Percentiles rank a stretch among this genome's conserved stretches.
Evolutionary conservation across 2,329 filamentous ascomycete species (phyloP).

Genomic region (Claviceps humidiphila): DNA sequence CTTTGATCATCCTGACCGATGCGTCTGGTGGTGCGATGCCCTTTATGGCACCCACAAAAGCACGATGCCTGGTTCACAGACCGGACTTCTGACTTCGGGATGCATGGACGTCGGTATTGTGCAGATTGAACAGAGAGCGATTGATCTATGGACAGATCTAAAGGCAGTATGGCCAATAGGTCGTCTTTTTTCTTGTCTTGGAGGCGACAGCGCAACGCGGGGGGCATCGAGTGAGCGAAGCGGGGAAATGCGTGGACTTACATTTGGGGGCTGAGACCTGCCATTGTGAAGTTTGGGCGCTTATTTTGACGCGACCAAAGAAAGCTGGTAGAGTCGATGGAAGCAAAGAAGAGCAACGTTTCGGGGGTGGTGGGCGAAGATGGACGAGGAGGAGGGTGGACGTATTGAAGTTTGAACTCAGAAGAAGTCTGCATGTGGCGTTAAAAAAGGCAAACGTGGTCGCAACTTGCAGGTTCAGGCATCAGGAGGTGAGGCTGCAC

Average conservation of each 20-base stretch:
- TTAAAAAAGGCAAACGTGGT: not conserved
- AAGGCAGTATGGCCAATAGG: not conserved
- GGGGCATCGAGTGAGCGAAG: not conserved
- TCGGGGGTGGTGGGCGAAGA: not conserved
- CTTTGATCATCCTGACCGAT: not conserved
- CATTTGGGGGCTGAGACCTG: constrained; percentile 49
- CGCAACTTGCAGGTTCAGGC: not conserved
- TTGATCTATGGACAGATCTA: not conserved
- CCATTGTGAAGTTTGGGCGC: constrained; percentile 36
- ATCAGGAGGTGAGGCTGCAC: not conserved
- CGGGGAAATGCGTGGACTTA: constrained; percentile 22
- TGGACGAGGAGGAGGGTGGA: not conserved
- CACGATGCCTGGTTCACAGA: not conserved
- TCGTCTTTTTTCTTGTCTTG: not conserved
- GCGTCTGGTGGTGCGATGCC: not conserved
- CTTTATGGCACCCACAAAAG: not conserved
- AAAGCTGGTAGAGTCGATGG: constrained; percentile 1
- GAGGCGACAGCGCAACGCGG: not conserved
- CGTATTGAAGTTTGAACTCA: not conserved
- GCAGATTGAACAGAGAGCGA: not conserved
- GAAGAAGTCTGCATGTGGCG: not conserved
- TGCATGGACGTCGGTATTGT: not conserved
- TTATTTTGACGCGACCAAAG: constrained; percentile 1
- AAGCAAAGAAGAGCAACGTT: not conserved
- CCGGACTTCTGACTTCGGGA: not conserved